Conservation (phyloP, 2,329 filamentous ascomycete species). For the Trichoderma koningiopsis region DNA sequence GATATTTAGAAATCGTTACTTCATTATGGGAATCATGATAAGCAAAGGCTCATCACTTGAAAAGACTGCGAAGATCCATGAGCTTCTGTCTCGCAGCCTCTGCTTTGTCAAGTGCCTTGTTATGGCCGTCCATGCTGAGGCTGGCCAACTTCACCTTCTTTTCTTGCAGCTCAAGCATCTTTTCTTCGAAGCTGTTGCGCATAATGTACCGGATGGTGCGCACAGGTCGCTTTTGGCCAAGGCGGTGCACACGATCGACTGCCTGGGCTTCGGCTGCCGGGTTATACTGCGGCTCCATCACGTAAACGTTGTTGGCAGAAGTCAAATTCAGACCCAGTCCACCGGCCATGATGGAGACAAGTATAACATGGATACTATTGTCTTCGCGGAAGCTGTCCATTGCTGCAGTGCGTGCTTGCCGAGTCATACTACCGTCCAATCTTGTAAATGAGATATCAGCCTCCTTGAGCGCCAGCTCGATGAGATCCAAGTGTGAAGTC, state of each 20-base stretch:
- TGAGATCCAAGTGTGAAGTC: conserved; percentile 92
- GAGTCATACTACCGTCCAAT: conserved; percentile 88
- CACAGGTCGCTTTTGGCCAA: conserved; percentile 88
- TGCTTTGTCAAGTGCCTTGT: conserved; percentile 55
- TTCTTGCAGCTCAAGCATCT: conserved; percentile 84
- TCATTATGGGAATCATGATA: neutral
- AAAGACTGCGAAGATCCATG: conserved; percentile 60
- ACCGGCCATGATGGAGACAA: conserved; percentile 90
- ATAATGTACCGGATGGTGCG: conserved; percentile 89
- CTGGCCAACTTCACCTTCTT: conserved; percentile 93
- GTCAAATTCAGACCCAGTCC: conserved; percentile 92
- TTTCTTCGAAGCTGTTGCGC: conserved; percentile 87
- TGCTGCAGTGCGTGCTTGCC: conserved; percentile 70
- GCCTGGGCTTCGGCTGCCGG: conserved; percentile 96
- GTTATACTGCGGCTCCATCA: conserved; percentile 99
- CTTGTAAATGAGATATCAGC: conserved; percentile 70
- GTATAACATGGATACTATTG: conserved; percentile 70
- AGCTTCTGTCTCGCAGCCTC: conserved; percentile 62
- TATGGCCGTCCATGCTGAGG: conserved; percentile 73
- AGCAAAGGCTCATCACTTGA: conserved; percentile 45
- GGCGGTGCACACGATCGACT: conserved; percentile 90
- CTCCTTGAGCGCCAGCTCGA: conserved; percentile 75
- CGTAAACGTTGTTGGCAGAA: conserved; percentile 83
- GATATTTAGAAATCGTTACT: neutral
- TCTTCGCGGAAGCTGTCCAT: conserved; percentile 79